Conservation (phyloP, 257 asterid genomes). For the Agastache rugosa region DNA sequence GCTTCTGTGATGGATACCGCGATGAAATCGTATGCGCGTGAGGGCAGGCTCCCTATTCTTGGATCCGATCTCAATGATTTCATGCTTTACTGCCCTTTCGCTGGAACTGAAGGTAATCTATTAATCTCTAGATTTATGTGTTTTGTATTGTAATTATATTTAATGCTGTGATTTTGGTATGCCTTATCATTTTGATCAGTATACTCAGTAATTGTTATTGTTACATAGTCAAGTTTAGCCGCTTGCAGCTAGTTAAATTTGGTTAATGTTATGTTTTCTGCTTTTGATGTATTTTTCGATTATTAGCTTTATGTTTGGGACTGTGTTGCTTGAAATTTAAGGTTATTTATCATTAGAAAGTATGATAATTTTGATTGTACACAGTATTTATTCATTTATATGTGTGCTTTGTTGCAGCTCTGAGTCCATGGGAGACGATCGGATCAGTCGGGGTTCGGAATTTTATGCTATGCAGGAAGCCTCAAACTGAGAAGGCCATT, state of each 20-base stretch:
- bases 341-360: not conserved
- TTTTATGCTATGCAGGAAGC: conserved; percentile 89
- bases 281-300: not conserved
- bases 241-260: not conserved
- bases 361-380: not conserved
- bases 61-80: conserved; percentile 73
- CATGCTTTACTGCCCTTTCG: conserved; percentile 74
- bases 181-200: not conserved
- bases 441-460: conserved; percentile 84
- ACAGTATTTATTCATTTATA: not conserved
- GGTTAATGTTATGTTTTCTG: not conserved
- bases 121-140: not conserved
- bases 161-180: not conserved
- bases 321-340: not conserved
- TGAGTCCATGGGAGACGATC: conserved; percentile 84
- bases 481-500: conserved; percentile 43
- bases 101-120: conserved; percentile 71
- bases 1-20: conserved; percentile 79
- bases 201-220: not conserved
- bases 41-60: conserved; percentile 88
- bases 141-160: not conserved
- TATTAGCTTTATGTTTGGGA: not conserved
- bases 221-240: not conserved
- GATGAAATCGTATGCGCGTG: conserved; percentile 80
- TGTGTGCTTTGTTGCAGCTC: conserved; percentile 51